Evolutionary conservation across 78 protist species (phyloP), one percentile per base, ranked within the genome.

Genomic region (Dictyostelium capitatum): DNA sequence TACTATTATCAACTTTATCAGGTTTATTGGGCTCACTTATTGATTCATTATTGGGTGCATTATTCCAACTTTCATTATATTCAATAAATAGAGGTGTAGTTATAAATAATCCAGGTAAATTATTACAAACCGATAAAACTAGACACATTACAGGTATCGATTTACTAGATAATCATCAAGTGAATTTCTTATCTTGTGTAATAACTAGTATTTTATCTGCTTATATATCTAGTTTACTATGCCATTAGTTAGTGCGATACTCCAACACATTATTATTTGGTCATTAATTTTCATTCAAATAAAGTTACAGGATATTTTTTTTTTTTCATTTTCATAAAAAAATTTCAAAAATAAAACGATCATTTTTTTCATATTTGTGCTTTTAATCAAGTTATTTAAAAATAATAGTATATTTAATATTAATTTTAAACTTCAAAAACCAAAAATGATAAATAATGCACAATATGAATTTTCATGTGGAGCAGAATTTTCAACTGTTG

Each of bases 31-130:
- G 96, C 28, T 93, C 96, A 50, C 11, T 93, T 1, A 20, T 93
- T 50, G 96, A 93, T 93, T 93, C 96, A 48, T 37, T 93, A 11
- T 14, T 93, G 70, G 96, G 96, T 17, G 91, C 96, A 47, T 77
- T 87, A 14, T 10, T 93, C 1, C 96, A 93, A 83, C 62, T 73
- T 23, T 93, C 96, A 28, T 83, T 90, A 54, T 69, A 14, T 53
- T 50, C 69, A 19, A 56, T 23, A 20, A 74, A 90, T 28, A 90
- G 81, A 48, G 28, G 48, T 30, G 46, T 62, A 1, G 47, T 87
- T 32, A 14, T 77, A 74, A 54, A 53, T 50, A 25, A 77, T 32
- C 32, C n/a, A 3, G 57, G 10, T 32, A 51, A n/a, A 47, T 46
- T 54, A 77, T 54, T 12, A 32, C 30, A 57, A 56, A 62, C n/a